Evolutionary conservation across 192 early-diverging fungal genomes (phyloP), one percentile per base, ranked within the genome.

Genomic region (Gonapodya prolifera): DNA sequence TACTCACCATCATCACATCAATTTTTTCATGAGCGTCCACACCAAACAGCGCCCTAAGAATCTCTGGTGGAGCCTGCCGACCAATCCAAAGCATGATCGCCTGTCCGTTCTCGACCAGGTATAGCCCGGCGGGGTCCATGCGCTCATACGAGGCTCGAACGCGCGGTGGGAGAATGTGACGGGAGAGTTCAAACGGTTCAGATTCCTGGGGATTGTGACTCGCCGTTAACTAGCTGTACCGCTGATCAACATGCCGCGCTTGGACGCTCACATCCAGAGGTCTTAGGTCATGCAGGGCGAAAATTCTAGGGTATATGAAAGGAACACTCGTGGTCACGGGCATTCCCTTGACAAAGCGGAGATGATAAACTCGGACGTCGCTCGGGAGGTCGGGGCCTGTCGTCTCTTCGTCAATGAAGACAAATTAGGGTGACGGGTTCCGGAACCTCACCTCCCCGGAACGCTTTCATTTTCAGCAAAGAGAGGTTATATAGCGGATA

Each of bases 31-130:
- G 75, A n/a, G 88, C 78, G 0, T 86, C 76, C 0, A 91, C 92
- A 17, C 95, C 96, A 86, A 99, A 94, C 17, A 95, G 83, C n/a
- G 87, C 87, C 74, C 85, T 83, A 28, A 99, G 76, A 70, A 91
- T 87, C 33, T 89, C 83, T 1, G 83, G 34, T 2, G 91, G 73
- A 17, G 89, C 77, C 77, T 94, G 85, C 2, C 90, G 85, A 1
- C 97, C 97, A 29, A 99, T 78, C 95, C 95, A 99, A n/a, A 97
- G 81, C 75, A 87, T 88, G 82, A 95, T 79, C 69, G 80, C 78
- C 74, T 92, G 86, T 2, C 93, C 91, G 79, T 94, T 95, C 82
- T 96, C 95, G 84, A 78, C 78, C 34, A 98, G 45, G 81, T 96
- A 99, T 0, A 91, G 91, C 1, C 96, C 96, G 2, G 81, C 80